Percentiles rank a stretch among this genome's conserved stretches.
These are phyloP conservation scores for Isochrysis galbana DNA, from an alignment of 78 protist species.

Conservation along the genomic window DNA sequence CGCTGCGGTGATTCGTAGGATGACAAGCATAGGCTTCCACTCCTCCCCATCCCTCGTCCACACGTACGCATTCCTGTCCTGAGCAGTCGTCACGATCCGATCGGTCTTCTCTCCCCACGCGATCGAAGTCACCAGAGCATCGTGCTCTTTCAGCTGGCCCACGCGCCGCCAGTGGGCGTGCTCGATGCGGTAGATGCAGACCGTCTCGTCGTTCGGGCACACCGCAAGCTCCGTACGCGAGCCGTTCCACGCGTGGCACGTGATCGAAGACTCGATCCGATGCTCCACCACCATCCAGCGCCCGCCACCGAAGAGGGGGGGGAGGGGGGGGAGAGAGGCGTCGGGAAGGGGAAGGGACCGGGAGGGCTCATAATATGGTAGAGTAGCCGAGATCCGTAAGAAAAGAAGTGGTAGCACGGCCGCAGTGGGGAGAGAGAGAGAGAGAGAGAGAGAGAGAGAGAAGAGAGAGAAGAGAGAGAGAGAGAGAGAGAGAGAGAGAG, in stretches of 20 bases:
- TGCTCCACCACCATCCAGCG: background rate
- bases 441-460: too few relatives aligned
- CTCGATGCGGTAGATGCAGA: slow-evolving; percentile 64
- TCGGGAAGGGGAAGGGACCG: too few relatives aligned
- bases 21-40: slow-evolving; percentile 90
- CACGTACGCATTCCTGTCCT: slow-evolving; percentile 96
- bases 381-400: too few relatives aligned
- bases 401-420: too few relatives aligned
- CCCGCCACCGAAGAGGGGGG: too few relatives aligned
- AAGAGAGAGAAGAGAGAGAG: too few relatives aligned
- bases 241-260: slow-evolving; percentile 83
- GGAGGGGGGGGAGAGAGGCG: too few relatives aligned
- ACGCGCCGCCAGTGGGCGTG: slow-evolving; percentile 20
- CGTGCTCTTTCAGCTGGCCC: slow-evolving; percentile 70
- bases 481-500: too few relatives aligned
- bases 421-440: too few relatives aligned
- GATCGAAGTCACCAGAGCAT: slow-evolving; percentile 81
- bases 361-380: too few relatives aligned
- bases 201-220: slow-evolving; percentile 81
- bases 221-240: slow-evolving; percentile 83
- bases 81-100: slow-evolving; percentile 84
- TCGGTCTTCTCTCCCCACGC: slow-evolving; percentile 89
- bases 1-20: slow-evolving; percentile 85
- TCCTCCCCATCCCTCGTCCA: slow-evolving; percentile 65
- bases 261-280: slow-evolving; percentile 38